Evolutionary conservation across 2,329 filamentous ascomycete species (phyloP), one percentile per base, ranked within the genome.

Genomic region (Claviceps sp.): DNA sequence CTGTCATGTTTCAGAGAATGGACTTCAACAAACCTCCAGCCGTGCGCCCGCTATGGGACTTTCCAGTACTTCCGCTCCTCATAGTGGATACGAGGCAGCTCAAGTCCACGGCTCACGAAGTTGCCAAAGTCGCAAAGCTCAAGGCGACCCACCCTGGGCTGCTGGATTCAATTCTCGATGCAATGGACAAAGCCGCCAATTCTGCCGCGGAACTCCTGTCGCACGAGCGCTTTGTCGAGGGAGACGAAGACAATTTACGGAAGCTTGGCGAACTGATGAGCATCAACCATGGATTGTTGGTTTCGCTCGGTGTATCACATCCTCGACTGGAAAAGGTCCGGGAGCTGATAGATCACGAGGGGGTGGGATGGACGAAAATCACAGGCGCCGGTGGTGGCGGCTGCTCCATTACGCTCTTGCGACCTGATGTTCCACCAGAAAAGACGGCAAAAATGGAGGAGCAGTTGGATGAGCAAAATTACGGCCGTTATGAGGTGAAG

Each of bases 341-440:
- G 56, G 91, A 95, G 69, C 73, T 98, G 26, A 85, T 95, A 48
- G 91, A 98, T 59, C 82, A 93, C 60, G 80, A 88, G 52, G 86
- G 85, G 42, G 86, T 96, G 52, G 93, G 93, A 34, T 98, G 90
- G 90, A 96, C 93, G 13, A 98, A 98, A 67, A 77, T 98, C 53
- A 98, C 93, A 0, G 93, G 93, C 37, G 93, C 93, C 1, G 93
- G 93, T 22, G 94, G 93, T 13, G 94, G 93, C 52, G 93, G 93
- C 2, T 97, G 94, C 67, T 91, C 90, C 3, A 97, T 98, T 59
- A 94, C 91, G 0, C 73, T 98, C 4, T 74, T 98, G 48, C 85
- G 84, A 57, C 86, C 87, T 0, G 79, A 79, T 34, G 72, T 78
- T 1, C 64, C 78, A 6, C 60, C 65, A 16, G 71, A 78, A 55